Percentiles rank a stretch among this genome's conserved stretches.
Evolutionary conservation across 176 grass and related monocot genomes (phyloP).

Genomic region (Oryza australiensis): DNA sequence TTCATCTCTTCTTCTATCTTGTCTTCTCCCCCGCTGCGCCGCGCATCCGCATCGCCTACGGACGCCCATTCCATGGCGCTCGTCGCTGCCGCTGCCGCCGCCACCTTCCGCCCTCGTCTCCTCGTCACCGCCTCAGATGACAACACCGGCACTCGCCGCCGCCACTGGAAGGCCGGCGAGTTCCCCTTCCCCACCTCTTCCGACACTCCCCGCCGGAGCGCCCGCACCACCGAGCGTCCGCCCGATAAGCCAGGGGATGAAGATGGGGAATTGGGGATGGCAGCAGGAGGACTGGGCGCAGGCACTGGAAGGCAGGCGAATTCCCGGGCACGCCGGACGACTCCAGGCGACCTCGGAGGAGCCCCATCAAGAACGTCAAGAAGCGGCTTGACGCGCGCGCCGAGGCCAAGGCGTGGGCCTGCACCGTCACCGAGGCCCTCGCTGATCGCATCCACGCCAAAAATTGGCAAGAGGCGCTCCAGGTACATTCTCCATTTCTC

Average conservation of each 20-base stretch:
- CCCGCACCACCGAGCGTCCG: not conserved
- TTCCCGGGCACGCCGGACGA: slow-evolving; percentile 37
- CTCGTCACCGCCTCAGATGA: not conserved
- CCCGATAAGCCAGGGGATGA: not conserved
- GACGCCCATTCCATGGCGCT: too few species aligned
- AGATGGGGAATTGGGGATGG: not conserved
- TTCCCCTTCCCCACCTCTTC: slow-evolving; percentile 42
- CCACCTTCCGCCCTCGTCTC: slow-evolving; percentile 33
- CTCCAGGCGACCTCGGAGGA: not conserved
- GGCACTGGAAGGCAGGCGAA: slow-evolving; percentile 67
- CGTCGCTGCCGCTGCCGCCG: too few species aligned
- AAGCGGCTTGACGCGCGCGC: slow-evolving; percentile 62
- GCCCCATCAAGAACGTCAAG: slow-evolving; percentile 75
- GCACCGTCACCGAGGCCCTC: slow-evolving; percentile 68
- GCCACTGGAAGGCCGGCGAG: slow-evolving; percentile 61
- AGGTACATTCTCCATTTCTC: slow-evolving; percentile 29
- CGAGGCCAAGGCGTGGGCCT: slow-evolving; percentile 69
- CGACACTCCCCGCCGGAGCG: slow-evolving; percentile 4
- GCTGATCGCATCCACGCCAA: slow-evolving; percentile 59
- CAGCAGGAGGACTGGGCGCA: not conserved
- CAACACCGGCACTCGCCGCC: slow-evolving; percentile 4
- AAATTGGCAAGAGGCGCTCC: slow-evolving; percentile 66
- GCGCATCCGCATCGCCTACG: too few species aligned
- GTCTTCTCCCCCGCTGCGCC: too few species aligned
- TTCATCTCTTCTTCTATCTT: too few species aligned